Percentiles rank a stretch among this genome's conserved stretches.
phyloP scores from a whole-genome alignment of 2,329 filamentous ascomycete genomes.

The Verticillium isaacii region DNA sequence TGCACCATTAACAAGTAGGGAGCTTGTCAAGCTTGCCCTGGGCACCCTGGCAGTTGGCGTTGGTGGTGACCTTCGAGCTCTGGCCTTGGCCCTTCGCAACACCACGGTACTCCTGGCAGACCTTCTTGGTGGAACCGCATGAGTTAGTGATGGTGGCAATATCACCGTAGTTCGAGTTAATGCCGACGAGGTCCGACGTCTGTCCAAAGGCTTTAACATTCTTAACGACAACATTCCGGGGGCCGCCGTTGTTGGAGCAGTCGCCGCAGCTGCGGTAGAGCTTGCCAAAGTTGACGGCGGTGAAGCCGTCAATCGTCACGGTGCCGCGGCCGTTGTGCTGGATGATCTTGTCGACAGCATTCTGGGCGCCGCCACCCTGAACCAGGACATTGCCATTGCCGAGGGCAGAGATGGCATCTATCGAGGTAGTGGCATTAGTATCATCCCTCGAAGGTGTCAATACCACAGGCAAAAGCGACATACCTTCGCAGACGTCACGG shows the following conservation, averaged over 20 bases:
- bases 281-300: conserved; percentile 34
- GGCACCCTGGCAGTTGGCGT: conserved; percentile 5
- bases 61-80: conserved; percentile 13
- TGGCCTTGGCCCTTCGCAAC: conserved; percentile 21
- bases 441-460: background rate
- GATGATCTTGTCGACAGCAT: conserved; percentile 25
- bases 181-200: conserved; percentile 3
- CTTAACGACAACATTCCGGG: conserved; percentile 7
- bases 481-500: conserved; percentile 31
- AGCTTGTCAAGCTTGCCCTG: conserved; percentile 1
- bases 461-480: background rate
- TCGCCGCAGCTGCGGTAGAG: conserved; percentile 40
- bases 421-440: background rate
- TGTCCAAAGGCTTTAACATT: conserved; percentile 15
- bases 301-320: conserved; percentile 25
- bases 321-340: conserved; percentile 30
- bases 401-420: conserved; percentile 8
- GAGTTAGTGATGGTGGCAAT: conserved; percentile 23
- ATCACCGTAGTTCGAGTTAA: conserved; percentile 8
- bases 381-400: conserved; percentile 27
- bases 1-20: background rate
- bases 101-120: conserved; percentile 22
- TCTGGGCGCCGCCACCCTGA: conserved; percentile 26
- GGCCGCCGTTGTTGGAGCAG: conserved; percentile 24
- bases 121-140: conserved; percentile 18